Conservation (phyloP, 2,329 filamentous ascomycete genomes). For the Bimuria novae-zelandiae region DNA sequence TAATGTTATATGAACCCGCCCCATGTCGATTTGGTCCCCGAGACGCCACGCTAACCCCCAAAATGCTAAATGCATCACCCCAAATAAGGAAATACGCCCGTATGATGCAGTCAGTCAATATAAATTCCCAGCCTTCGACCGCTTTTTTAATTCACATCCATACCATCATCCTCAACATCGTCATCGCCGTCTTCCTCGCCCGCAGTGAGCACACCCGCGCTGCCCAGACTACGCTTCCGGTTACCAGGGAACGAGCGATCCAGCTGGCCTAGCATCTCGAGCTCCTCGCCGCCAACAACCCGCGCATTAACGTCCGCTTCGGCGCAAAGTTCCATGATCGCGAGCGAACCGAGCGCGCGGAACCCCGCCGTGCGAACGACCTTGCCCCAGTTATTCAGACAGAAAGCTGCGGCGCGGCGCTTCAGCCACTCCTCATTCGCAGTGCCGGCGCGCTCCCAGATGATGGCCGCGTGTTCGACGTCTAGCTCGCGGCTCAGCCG, state of each 20-base stretch:
- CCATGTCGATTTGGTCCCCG: background rate
- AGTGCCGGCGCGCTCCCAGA: slow-evolving; percentile 91
- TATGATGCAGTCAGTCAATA: background rate
- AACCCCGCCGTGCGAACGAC: slow-evolving; percentile 90
- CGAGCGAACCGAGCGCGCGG: slow-evolving; percentile 74
- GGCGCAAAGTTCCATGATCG: slow-evolving; percentile 88
- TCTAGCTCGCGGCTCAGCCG: slow-evolving; percentile 88
- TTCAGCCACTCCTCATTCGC: slow-evolving; percentile 94
- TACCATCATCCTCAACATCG: slow-evolving; percentile 50
- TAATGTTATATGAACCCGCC: background rate
- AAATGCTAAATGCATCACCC: slow-evolving; percentile 4
- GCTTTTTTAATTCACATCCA: slow-evolving; percentile 43
- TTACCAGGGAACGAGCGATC: slow-evolving; percentile 46
- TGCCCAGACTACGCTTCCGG: slow-evolving; percentile 50
- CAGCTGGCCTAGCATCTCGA: slow-evolving; percentile 64
- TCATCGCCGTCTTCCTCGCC: slow-evolving; percentile 51
- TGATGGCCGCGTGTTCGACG: slow-evolving; percentile 90
- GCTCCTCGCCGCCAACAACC: slow-evolving; percentile 84
- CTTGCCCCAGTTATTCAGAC: slow-evolving; percentile 91
- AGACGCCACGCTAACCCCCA: slow-evolving; percentile 1
- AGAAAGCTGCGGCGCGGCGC: slow-evolving; percentile 84
- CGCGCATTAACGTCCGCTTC: slow-evolving; percentile 93
- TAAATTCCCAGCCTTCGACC: background rate
- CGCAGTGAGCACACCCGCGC: slow-evolving; percentile 42
- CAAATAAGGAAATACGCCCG: background rate